A percentile compares a stretch with the other conserved stretches of the same genome.
These are phyloP conservation scores for Rhodotorula sp. DNA, from an alignment of 1,284 basidiomycete species.

Conservation along the genomic window DNA sequence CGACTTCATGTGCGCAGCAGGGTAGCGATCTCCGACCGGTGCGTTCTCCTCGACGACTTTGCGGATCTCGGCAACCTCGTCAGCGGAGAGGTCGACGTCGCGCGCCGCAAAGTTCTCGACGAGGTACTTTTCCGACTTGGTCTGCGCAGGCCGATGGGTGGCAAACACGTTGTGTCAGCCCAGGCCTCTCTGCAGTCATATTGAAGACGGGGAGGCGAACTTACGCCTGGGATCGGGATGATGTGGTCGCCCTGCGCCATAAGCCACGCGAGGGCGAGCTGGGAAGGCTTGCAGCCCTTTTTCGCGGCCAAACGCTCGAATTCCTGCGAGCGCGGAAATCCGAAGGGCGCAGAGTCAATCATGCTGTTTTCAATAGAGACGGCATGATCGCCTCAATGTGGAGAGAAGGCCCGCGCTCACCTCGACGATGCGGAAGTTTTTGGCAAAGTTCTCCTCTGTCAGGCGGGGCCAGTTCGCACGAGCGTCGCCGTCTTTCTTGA, in stretches of 20 bases:
- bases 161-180: too few species aligned
- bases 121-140: conserved; percentile 30
- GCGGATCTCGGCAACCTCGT: conserved; percentile 5
- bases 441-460: conserved; percentile 57
- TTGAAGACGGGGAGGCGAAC: background rate
- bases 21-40: conserved; percentile 1
- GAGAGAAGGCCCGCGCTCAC: background rate
- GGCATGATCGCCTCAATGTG: too few species aligned
- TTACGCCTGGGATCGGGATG: conserved; percentile 48
- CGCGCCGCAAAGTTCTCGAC: conserved; percentile 28
- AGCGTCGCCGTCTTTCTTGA: conserved; percentile 56
- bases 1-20: background rate
- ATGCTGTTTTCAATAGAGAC: too few species aligned
- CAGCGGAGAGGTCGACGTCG: background rate
- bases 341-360: conserved; percentile 40
- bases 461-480: conserved; percentile 47
- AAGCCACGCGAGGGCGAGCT: conserved; percentile 63
- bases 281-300: conserved; percentile 58
- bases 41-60: conserved; percentile 1
- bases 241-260: conserved; percentile 58
- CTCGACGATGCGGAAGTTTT: conserved; percentile 53
- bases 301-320: conserved; percentile 55
- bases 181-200: too few species aligned
- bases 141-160: conserved; percentile 4
- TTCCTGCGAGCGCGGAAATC: conserved; percentile 47